Base-by-base conservation (phyloP, 129 eudicot genomes). In the Pittosporum tobira region DNA sequence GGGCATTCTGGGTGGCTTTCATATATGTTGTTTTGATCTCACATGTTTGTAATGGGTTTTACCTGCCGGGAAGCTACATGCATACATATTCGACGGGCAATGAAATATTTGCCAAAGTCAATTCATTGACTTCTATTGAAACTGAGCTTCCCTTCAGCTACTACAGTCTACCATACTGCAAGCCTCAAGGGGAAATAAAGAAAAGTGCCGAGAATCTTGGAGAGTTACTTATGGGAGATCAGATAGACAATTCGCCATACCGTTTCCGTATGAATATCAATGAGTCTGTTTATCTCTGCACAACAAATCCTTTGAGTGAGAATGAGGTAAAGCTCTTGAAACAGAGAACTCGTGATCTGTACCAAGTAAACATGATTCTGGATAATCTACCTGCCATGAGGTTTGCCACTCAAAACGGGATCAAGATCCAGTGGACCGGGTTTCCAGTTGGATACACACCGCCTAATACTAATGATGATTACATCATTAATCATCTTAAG, bases 191-290 rank as follows among this genome's bases (percentile, higher is more conserved):
- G 0, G 94, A 78, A 25, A 49, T 84, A 51, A 84, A 84, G 68
- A 80, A 84, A 75, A 80, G 94, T 54, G 94, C 94, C 9, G 94
- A 84, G 72, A 84, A 84, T 75, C 73, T 84, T 53, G 94, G 94
- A 55, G 94, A 84, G 66, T 50, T 84, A 23, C 88, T 84, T 11
- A 84, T 84, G 94, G 94, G 94, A 60, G 94, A 84, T 75, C 94
- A 84, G 66, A 84, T 84, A 20, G 94, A 84, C 70, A 84, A 80
- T 75, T 84, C 94, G 7, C 94, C 88, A 22, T 84, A 84, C 49
- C 88, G 88, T 47, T 84, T 84, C 42, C 73, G 77, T 22, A 81
- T 84, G 94, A 84, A 84, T 65, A 27, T 67, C 48, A 84, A 80
- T 12, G 88, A 84, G 67, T 74, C 94, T 47, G 76, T 84, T 36